Percentiles rank a stretch among this genome's conserved stretches.
Evolutionary conservation across 805 yeast species (phyloP).

Genomic region (Candida quercuum): DNA sequence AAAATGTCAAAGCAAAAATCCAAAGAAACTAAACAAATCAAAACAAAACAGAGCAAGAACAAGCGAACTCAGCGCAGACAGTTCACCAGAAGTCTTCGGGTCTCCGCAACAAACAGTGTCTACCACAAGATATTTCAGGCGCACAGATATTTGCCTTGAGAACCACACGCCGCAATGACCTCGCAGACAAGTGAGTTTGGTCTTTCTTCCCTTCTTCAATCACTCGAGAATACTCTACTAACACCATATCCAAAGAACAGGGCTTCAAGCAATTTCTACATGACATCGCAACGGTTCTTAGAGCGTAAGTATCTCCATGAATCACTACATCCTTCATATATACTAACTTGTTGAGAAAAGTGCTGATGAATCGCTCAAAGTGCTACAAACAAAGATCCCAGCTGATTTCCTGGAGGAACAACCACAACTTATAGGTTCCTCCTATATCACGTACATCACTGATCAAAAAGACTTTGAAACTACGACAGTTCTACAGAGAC

Average conservation of each 20-base stretch:
- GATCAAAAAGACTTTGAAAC: conserved; percentile 9
- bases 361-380: conserved; percentile 12
- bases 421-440: conserved; percentile 12
- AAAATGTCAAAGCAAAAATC: neutral
- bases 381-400: conserved; percentile 16
- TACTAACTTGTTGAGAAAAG: conserved; percentile 1
- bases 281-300: conserved; percentile 2
- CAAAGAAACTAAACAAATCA: neutral
- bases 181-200: neutral
- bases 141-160: too few relatives aligned
- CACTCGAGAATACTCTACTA: conserved; percentile 5
- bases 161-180: neutral
- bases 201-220: neutral
- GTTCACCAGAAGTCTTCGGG: too few relatives aligned
- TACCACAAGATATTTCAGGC: too few relatives aligned
- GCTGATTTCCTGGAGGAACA: conserved; percentile 12
- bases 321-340: too few relatives aligned
- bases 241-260: conserved; percentile 2
- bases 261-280: conserved; percentile 7
- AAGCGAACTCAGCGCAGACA: too few relatives aligned
- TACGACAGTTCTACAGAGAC: conserved; percentile 40
- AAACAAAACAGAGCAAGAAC: too few relatives aligned
- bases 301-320: conserved; percentile 1
- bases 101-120: too few relatives aligned
- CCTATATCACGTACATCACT: conserved; percentile 1